phyloP scores from a whole-genome alignment of 768 basidiomycete genomes.

The Plicaturopsis crispa region DNA sequence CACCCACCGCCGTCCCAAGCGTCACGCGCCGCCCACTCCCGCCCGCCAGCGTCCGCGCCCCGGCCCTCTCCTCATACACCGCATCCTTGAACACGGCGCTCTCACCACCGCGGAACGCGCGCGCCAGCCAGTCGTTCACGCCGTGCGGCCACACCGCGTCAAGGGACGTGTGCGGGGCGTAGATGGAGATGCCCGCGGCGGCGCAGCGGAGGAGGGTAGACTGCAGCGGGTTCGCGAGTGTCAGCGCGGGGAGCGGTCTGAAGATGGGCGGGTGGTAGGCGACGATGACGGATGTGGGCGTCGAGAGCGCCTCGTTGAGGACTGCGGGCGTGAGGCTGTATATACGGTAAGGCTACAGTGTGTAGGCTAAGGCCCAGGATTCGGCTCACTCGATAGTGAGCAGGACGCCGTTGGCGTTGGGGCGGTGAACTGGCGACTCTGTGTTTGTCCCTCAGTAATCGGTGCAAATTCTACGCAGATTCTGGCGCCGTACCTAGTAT shows the following conservation, averaged over 20 bases:
- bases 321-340: conserved; percentile 68
- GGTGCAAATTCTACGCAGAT: no score
- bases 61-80: conserved; percentile 19
- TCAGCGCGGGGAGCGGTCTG: conserved; percentile 65
- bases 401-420: conserved; percentile 41
- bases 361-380: conserved; percentile 11
- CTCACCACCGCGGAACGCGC: conserved; percentile 40
- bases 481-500: conserved; percentile 67
- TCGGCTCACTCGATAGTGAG: conserved; percentile 63
- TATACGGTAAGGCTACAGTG: conserved; percentile 10
- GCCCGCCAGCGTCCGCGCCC: no score
- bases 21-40: conserved; percentile 67
- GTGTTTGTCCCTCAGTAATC: conserved; percentile 5
- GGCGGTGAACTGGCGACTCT: conserved; percentile 50
- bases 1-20: conserved; percentile 45
- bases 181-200: conserved; percentile 78
- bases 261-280: conserved; percentile 87
- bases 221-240: conserved; percentile 73
- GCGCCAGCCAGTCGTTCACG: conserved; percentile 85
- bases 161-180: conserved; percentile 82
- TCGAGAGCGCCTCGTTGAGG: conserved; percentile 55
- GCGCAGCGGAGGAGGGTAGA: conserved; percentile 72
- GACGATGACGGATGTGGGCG: conserved; percentile 59
- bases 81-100: conserved; percentile 7
- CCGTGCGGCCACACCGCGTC: conserved; percentile 82